Evolutionary conservation across 768 basidiomycete genomes (phyloP).

Genomic region (Cyclocybe cylindracea): DNA sequence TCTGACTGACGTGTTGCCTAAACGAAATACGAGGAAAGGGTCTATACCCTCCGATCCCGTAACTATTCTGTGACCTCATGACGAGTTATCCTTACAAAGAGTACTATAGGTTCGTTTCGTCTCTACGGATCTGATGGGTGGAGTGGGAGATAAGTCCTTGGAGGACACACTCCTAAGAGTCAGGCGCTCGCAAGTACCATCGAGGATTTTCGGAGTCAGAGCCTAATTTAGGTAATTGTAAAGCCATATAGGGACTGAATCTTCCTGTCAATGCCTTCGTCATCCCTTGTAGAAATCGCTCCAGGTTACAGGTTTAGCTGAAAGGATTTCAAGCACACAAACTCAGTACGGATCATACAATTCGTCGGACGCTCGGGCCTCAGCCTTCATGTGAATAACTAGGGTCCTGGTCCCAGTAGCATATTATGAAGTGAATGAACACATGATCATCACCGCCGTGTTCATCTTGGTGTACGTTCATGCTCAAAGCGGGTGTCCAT

Average conservation of each 20-base stretch:
- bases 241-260: slow-evolving; percentile 16
- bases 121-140: not conserved
- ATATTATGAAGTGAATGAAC: not conserved
- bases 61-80: no score
- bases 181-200: not conserved
- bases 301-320: not conserved
- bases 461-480: no score
- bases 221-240: slow-evolving; percentile 10
- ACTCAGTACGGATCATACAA: not conserved
- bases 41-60: no score
- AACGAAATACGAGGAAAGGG: no score
- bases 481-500: no score
- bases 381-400: not conserved
- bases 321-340: not conserved
- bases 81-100: not conserved
- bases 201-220: no score
- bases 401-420: not conserved
- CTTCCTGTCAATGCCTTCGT: not conserved
- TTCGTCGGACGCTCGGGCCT: not conserved
- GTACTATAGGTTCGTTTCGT: not conserved
- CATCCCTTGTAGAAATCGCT: not conserved
- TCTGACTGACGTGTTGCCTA: no score
- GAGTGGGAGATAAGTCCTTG: not conserved
- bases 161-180: not conserved
- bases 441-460: no score